Evolutionary conservation across 2,329 filamentous ascomycete species (phyloP).

Genomic region (Rasamsonia emersonii): DNA sequence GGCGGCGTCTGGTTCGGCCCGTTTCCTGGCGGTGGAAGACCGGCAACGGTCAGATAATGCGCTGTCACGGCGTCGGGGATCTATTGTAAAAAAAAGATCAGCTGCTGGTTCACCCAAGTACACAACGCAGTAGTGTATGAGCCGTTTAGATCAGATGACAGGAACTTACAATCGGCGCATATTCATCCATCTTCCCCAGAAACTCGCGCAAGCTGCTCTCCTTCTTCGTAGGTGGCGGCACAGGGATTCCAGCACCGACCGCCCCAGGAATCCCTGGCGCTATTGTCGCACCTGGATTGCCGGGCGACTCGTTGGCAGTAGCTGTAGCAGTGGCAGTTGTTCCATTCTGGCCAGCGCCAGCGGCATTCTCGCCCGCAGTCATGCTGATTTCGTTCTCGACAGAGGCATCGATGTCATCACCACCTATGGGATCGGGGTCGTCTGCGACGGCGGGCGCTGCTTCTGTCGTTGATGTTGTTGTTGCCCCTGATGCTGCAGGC

Average conservation of each 20-base stretch:
- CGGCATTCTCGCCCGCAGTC: conserved; percentile 17
- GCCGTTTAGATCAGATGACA: conserved; percentile 5
- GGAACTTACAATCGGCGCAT: conserved; percentile 80
- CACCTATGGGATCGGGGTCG: conserved; percentile 17
- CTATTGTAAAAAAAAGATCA: conserved; percentile 38
- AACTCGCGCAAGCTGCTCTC: conserved; percentile 91
- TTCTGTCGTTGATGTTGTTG: conserved; percentile 9
- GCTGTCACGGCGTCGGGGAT: conserved; percentile 96
- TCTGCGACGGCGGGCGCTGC: conserved; percentile 12
- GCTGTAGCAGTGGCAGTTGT: conserved; percentile 10
- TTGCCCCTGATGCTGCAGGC: conserved; percentile 11
- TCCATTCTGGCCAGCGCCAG: conserved; percentile 12
- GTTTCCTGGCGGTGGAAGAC: conserved; percentile 76
- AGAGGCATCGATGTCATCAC: conserved; percentile 22
- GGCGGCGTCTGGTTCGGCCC: conserved; percentile 70
- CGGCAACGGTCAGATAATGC: conserved; percentile 95
- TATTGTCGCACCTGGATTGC: background rate
- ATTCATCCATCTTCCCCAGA: conserved; percentile 93
- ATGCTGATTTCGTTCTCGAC: conserved; percentile 32
- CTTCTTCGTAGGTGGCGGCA: conserved; percentile 63
- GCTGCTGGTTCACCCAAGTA: background rate
- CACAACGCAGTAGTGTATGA: background rate
- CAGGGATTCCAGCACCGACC: conserved; percentile 10
- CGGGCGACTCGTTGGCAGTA: background rate
- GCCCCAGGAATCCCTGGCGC: conserved; percentile 14